Conservation (phyloP, 441 rosid species). For the Biscutella laevigata region DNA sequence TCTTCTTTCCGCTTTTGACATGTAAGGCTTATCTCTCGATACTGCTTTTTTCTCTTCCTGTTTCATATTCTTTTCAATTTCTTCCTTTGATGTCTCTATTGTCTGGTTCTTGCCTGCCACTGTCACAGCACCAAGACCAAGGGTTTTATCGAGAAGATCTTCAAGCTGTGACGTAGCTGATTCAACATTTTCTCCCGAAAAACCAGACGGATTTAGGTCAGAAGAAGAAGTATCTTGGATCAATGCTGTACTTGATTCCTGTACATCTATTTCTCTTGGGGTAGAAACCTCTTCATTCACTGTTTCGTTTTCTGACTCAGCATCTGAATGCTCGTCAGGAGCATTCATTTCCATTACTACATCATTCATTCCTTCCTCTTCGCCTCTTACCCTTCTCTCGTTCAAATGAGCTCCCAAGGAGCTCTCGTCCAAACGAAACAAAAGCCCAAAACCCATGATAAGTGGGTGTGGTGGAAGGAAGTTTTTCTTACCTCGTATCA, state of each 20-base stretch:
- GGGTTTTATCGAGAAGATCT: slow-evolving; percentile 92
- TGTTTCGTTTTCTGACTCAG: slow-evolving; percentile 50
- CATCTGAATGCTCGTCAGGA: slow-evolving; percentile 48
- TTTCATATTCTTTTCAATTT: slow-evolving; percentile 34
- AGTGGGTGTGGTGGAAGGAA: slow-evolving; percentile 98
- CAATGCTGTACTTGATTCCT: slow-evolving; percentile 25
- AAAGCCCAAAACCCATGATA: slow-evolving; percentile 91
- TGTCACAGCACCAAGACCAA: slow-evolving; percentile 68
- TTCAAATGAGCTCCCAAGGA: slow-evolving; percentile 94
- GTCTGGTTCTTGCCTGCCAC: slow-evolving; percentile 35
- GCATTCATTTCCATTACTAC: slow-evolving; percentile 38
- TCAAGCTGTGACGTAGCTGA: slow-evolving; percentile 62
- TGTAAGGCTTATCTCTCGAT: slow-evolving; percentile 52
- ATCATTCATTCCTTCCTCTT: slow-evolving; percentile 71
- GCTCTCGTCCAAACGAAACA: slow-evolving; percentile 97
- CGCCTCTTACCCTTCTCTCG: slow-evolving; percentile 95
- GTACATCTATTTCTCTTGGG: slow-evolving; percentile 23
- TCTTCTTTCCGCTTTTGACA: slow-evolving; percentile 88
- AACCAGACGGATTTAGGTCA: slow-evolving; percentile 25
- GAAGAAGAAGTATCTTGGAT: slow-evolving; percentile 23
- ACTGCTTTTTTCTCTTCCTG: slow-evolving; percentile 40
- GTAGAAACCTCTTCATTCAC: slow-evolving; percentile 27
- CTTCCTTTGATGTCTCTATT: slow-evolving; percentile 35
- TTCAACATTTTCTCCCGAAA: slow-evolving; percentile 30
- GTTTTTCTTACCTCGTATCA: slow-evolving; percentile 96